Base-by-base conservation (phyloP, 306 rosid genomes). In the Cucumis cinereus region DNA sequence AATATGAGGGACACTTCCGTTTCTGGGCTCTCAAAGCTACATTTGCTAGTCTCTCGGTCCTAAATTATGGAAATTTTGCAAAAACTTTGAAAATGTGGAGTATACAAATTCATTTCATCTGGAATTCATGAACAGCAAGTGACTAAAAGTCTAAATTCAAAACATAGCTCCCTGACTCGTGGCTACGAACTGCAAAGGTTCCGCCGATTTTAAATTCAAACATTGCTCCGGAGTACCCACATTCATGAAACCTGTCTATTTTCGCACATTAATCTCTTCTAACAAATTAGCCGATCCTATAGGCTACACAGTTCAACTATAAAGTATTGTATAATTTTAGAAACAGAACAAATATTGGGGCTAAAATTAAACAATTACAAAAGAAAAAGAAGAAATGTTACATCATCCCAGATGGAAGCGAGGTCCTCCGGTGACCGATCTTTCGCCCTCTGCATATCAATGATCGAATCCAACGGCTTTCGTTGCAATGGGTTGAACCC, bases 361-460 rank as follows among this genome's bases (percentile, higher is more conserved):
- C 55, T 6, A 70, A 73, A 49, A 28, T 52, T 13, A 71, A 35
- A 43, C 35, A 64, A 13, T 40, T 78, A 81, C 35, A n/a, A n/a
- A 30, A 76, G 55, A 76, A 10, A 0, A 3, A 47, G 38, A 35
- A 40, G 82, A 82, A 74, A 78, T 33, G 77, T 90, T 90, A 91
- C 98, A 85, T 94, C 98, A 80, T 89, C 97, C 96, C 98, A 94
- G 59, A 82, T 56, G 2, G 97, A 90, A 86, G 89, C 86, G 4
- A 91, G 85, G 12, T 94, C 94, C 68, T 93, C 89, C 10, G 97
- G 77, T 13, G 91, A 83, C 4, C 93, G 90, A 79, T 88, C 86
- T 83, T 90, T 83, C 6, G 85, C 88, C 76, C 95, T 86, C 74
- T 89, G 79, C 6, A 91, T 55, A 75, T 94, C 97, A 40, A 90